Evolutionary conservation across 2,329 filamentous ascomycete species (phyloP).

Genomic region (Fusarium staphyleae): DNA sequence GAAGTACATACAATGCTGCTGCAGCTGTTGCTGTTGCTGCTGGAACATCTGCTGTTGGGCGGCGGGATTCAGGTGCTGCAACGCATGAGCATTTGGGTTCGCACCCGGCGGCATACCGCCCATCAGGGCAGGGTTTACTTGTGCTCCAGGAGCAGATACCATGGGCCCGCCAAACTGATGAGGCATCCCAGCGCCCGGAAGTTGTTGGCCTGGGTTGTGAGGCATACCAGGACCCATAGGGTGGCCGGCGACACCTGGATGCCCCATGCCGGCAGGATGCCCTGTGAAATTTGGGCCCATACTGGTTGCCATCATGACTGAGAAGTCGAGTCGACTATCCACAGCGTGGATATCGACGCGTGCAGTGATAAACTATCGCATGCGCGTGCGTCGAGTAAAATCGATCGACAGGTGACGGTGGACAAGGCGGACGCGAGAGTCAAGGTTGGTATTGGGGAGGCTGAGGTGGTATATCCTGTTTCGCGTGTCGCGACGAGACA

Average conservation of each 20-base stretch:
- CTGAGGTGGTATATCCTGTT: slow-evolving; percentile 33
- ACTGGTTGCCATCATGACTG: slow-evolving; percentile 72
- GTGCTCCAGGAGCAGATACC: slow-evolving; percentile 74
- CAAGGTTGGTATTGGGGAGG: slow-evolving; percentile 27
- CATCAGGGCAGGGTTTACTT: slow-evolving; percentile 80
- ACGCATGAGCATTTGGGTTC: slow-evolving; percentile 70
- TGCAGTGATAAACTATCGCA: slow-evolving; percentile 55
- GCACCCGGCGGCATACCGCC: slow-evolving; percentile 75
- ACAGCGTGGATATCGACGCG: slow-evolving; percentile 66
- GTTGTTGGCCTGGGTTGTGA: slow-evolving; percentile 73
- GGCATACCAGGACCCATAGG: slow-evolving; percentile 68
- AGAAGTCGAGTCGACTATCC: slow-evolving; percentile 56
- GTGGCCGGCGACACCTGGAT: slow-evolving; percentile 72
- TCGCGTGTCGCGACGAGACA: slow-evolving; percentile 43
- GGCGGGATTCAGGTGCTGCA: slow-evolving; percentile 76
- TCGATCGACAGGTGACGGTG: slow-evolving; percentile 11
- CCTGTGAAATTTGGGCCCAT: slow-evolving; percentile 69
- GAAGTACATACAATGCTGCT: slow-evolving; percentile 46
- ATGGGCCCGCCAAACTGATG: slow-evolving; percentile 73
- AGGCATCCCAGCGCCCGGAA: slow-evolving; percentile 68
- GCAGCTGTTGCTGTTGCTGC: slow-evolving; percentile 55
- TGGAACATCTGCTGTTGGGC: slow-evolving; percentile 65
- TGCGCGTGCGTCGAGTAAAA: slow-evolving; percentile 49
- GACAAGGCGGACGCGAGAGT: slow-evolving; percentile 30
- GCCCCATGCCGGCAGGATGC: slow-evolving; percentile 75